Percentiles rank a stretch among this genome's conserved stretches.
phyloP scores from a whole-genome alignment of 2,329 filamentous ascomycete species.

The Fusarium sarcochroum region DNA sequence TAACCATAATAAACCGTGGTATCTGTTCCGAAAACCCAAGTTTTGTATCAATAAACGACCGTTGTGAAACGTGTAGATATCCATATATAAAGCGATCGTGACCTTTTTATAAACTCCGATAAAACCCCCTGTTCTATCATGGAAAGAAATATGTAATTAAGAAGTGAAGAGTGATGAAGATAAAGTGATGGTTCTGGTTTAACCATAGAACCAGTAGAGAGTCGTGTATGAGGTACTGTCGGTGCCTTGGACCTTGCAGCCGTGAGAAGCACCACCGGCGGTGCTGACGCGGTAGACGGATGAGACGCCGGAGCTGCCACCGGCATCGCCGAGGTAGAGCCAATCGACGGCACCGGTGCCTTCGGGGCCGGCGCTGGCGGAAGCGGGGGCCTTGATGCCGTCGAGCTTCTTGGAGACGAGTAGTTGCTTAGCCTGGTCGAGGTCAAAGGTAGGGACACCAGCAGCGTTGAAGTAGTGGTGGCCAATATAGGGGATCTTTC shows the following conservation, averaged over 20 bases:
- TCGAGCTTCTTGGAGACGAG: constrained; percentile 65
- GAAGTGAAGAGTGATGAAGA: constrained; percentile 23
- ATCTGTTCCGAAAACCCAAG: constrained; percentile 39
- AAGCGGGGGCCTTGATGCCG: constrained; percentile 65
- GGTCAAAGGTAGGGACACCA: constrained; percentile 71
- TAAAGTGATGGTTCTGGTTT: constrained; percentile 10
- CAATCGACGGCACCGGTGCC: constrained; percentile 68
- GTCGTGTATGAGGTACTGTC: constrained; percentile 69
- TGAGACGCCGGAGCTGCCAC: constrained; percentile 55
- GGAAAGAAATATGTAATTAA: constrained; percentile 33
- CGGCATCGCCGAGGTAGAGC: constrained; percentile 63
- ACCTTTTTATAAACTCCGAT: constrained; percentile 44
- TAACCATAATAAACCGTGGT: constrained; percentile 37
- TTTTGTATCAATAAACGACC: constrained; percentile 34
- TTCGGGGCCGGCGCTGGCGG: constrained; percentile 61
- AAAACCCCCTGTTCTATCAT: constrained; percentile 37
- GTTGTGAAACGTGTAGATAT: constrained; percentile 39
- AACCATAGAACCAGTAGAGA: constrained; percentile 71
- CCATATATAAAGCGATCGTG: constrained; percentile 39
- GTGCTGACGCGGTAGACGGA: constrained; percentile 70
- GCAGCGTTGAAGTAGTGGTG: constrained; percentile 75
- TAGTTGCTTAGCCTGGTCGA: constrained; percentile 58
- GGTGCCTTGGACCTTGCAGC: constrained; percentile 59
- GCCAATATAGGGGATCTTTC: constrained; percentile 64
- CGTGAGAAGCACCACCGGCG: constrained; percentile 63